A percentile compares a stretch with the other conserved stretches of the same genome.
phyloP scores from a whole-genome alignment of 2,329 filamentous ascomycete genomes.

The Trichoderma oligosporum region DNA sequence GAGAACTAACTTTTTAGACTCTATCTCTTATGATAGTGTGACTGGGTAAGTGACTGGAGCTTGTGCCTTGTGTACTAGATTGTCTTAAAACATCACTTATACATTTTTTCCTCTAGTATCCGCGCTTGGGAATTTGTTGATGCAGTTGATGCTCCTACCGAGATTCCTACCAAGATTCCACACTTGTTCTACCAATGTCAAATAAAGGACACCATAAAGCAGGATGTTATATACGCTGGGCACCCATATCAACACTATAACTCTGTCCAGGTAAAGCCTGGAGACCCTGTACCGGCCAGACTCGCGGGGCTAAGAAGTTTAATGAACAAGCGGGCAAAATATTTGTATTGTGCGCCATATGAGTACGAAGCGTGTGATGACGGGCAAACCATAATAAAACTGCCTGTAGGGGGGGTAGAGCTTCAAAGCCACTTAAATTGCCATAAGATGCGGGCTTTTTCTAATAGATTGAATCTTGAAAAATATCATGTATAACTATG shows the following conservation, averaged over 20 bases:
- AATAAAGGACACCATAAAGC: background rate
- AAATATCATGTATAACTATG: background rate
- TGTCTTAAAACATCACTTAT: slow-evolving; percentile 1
- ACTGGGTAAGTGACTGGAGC: slow-evolving; percentile 4
- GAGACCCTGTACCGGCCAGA: slow-evolving; percentile 10
- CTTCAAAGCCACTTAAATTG: slow-evolving; percentile 1
- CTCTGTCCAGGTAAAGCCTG: slow-evolving; percentile 1
- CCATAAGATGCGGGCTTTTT: background rate
- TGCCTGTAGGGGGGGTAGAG: slow-evolving; percentile 4
- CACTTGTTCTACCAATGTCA: slow-evolving; percentile 3
- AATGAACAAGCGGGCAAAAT: background rate
- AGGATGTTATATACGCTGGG: slow-evolving; percentile 3
- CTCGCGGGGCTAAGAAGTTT: background rate
- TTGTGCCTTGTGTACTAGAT: background rate
- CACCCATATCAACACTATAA: background rate
- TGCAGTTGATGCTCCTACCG: slow-evolving; percentile 6
- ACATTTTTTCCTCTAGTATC: slow-evolving; percentile 1
- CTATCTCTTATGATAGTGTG: background rate
- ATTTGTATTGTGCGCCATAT: slow-evolving; percentile 9
- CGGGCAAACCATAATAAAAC: background rate
- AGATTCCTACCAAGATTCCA: background rate
- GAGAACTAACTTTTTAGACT: background rate
- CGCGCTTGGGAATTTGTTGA: background rate
- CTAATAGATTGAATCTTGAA: background rate
- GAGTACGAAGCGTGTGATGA: background rate